phyloP scores from a whole-genome alignment of 2,329 filamentous ascomycete genomes.

The Cytospora leucostoma region DNA sequence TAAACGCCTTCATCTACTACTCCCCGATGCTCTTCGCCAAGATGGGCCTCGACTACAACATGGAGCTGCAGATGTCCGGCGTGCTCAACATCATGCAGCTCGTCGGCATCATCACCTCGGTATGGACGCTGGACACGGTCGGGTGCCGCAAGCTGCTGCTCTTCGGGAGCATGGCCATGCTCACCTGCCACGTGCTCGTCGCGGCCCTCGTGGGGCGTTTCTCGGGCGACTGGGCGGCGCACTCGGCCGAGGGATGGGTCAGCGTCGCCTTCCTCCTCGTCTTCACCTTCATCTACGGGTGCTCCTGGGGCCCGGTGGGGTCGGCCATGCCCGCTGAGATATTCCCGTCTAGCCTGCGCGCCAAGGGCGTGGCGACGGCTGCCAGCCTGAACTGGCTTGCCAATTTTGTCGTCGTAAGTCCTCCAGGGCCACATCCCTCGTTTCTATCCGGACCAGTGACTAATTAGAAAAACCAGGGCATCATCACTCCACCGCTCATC shows the following conservation, averaged over 20 bases:
- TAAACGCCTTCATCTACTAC: slow-evolving; percentile 53
- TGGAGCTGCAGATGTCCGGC: slow-evolving; percentile 50
- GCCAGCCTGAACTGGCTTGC: slow-evolving; percentile 63
- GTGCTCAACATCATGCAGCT: slow-evolving; percentile 49
- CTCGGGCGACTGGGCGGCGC: slow-evolving; percentile 50
- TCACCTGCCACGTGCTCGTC: slow-evolving; percentile 50
- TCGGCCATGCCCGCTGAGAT: slow-evolving; percentile 52
- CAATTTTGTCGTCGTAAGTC: slow-evolving; percentile 59
- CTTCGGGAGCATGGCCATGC: slow-evolving; percentile 47
- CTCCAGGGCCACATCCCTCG: background rate
- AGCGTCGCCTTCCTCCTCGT: slow-evolving; percentile 13
- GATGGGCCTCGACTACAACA: slow-evolving; percentile 45
- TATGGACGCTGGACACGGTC: slow-evolving; percentile 51
- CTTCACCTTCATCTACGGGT: slow-evolving; percentile 11
- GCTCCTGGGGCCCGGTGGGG: slow-evolving; percentile 11
- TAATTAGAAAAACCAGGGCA: background rate
- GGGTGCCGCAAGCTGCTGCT: slow-evolving; percentile 50
- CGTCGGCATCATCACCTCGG: slow-evolving; percentile 46
- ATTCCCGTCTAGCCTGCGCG: slow-evolving; percentile 61
- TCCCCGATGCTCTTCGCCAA: slow-evolving; percentile 49
- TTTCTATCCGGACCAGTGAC: fast-evolving
- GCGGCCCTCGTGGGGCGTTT: slow-evolving; percentile 56
- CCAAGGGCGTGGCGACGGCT: slow-evolving; percentile 63
- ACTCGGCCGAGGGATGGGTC: slow-evolving; percentile 42
- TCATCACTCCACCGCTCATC: slow-evolving; percentile 11